These are phyloP conservation scores for Boeremia lycopersici DNA, from an alignment of 2,329 filamentous ascomycete species.

Conservation along the genomic window DNA sequence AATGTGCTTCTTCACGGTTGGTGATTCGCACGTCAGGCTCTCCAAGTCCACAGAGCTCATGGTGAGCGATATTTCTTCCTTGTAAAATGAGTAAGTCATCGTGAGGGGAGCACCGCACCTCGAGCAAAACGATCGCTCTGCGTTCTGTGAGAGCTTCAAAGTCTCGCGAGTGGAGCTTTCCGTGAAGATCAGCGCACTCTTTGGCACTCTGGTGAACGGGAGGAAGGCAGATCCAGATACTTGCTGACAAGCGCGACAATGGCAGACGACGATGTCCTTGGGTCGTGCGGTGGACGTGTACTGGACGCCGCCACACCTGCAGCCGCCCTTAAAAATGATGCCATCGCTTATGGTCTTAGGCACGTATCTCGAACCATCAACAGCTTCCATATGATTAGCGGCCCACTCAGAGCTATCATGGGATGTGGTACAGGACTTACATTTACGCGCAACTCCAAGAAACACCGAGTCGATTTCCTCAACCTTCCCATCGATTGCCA, in stretches of 20 bases:
- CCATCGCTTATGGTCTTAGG: conserved; percentile 16
- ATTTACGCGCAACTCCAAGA: conserved; percentile 44
- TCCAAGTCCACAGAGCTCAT: conserved; percentile 52
- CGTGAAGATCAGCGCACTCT: conserved; percentile 44
- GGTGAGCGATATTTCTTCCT: conserved; percentile 43
- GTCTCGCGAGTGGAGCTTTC: conserved; percentile 36
- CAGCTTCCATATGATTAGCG: conserved; percentile 25
- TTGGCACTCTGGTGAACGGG: conserved; percentile 50
- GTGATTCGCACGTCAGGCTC: conserved; percentile 41
- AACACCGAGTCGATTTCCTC: conserved; percentile 49
- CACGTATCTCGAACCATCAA: conserved; percentile 32
- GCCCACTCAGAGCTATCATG: neutral
- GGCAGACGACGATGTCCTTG: conserved; percentile 49
- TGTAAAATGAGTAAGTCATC: conserved; percentile 49
- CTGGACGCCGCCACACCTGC: conserved; percentile 51
- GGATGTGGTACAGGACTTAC: conserved; percentile 21
- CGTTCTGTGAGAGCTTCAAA: conserved; percentile 48
- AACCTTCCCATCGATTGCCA: conserved; percentile 46
- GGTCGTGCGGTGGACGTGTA: conserved; percentile 50
- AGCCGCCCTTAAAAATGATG: conserved; percentile 49
- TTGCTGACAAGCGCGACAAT: conserved; percentile 58
- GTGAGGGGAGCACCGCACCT: conserved; percentile 55
- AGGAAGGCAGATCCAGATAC: conserved; percentile 55
- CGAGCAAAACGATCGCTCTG: conserved; percentile 53
- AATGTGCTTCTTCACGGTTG: conserved; percentile 49